A percentile compares a stretch with the other conserved stretches of the same genome.
phyloP scores from a whole-genome alignment of 768 basidiomycete genomes.

The Amylocystis lapponica region DNA sequence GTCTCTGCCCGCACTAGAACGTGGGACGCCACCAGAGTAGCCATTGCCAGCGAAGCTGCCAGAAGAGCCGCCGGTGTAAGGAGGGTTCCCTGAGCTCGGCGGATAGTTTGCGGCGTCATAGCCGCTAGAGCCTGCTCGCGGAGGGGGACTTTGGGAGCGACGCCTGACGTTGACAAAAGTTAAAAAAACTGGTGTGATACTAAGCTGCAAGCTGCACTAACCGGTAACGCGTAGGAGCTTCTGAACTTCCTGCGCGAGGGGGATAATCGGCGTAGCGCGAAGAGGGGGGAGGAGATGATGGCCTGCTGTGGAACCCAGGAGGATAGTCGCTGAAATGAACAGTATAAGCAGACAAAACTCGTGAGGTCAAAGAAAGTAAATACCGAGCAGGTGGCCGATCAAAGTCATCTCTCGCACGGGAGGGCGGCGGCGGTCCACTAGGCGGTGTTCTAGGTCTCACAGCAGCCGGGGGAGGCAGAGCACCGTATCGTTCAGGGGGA shows the following conservation, averaged over 20 bases:
- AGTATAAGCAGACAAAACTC: constrained; percentile 2
- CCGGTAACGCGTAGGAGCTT: constrained; percentile 31
- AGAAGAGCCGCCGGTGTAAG: constrained; percentile 22
- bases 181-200: constrained; percentile 1
- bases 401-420: constrained; percentile 60
- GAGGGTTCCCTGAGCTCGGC: constrained; percentile 18
- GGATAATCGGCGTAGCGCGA: constrained; percentile 35
- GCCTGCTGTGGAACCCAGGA: constrained; percentile 43
- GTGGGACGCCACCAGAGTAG: constrained; percentile 30
- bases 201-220: constrained; percentile 8
- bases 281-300: constrained; percentile 39
- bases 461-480: constrained; percentile 41
- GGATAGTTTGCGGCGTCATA: constrained; percentile 49
- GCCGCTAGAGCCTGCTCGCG: constrained; percentile 36
- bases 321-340: constrained; percentile 47
- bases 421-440: constrained; percentile 45
- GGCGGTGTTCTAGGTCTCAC: constrained; percentile 51
- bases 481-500: constrained; percentile 36
- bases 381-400: constrained; percentile 59
- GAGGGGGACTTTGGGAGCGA: constrained; percentile 67
- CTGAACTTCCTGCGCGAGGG: constrained; percentile 36
- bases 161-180: constrained; percentile 36
- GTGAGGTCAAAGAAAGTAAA: constrained; percentile 12
- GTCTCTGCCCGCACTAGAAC: constrained; percentile 31
- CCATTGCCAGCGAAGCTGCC: constrained; percentile 40